Evolutionary conservation across 2,329 filamentous ascomycete genomes (phyloP), one percentile per base, ranked within the genome.

Genomic region (Alternaria sp.): DNA sequence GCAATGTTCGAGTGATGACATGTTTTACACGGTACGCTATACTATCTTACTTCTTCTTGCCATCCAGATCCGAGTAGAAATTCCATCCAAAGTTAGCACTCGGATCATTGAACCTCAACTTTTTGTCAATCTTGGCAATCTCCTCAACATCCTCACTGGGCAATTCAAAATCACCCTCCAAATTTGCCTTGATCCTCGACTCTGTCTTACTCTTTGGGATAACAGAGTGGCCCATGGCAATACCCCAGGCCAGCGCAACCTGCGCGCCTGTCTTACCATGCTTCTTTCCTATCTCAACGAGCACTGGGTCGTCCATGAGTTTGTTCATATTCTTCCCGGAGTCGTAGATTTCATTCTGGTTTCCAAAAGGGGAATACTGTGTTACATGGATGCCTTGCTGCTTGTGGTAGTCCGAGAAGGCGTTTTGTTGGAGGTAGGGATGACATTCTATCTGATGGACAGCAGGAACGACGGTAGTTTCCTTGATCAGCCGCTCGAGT

Each of bases 181-280:
- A 43, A 47, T 78, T 78, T 22, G 66, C 49, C 64, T 63, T 61
- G 51, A 78, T 78, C 11, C 74, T 62, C 16, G 46, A 53, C 58
- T 75, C 69, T 1, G 74, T 77, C 65, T 76, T 75, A 1, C 61
- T 68, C 63, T 77, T 78, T 8, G 75, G 74, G 55, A 76, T 74
- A n/a, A 76, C 74, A 28, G 70, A 75, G 16, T 69, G 68, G 0
- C 74, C 74, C 56, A 70, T 66, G 84, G 96, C 92, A 16, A 93
- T 96, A 22, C 92, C 88, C 93, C 93, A 97, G 71, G 93, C 87
- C 68, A 97, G 85, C 62, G 96, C 85, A 28, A 97, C 85, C 84
- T 97, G 92, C n/a, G 91, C 90, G 7, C 92, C 86, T n/a, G 88
- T 87, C 46, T 90, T 86, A 3, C 87, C 84, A n/a, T 88, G 84